A percentile compares a stretch with the other conserved stretches of the same genome.
phyloP scores from a whole-genome alignment of 805 yeast genomes.

The Myxozyma lipomycoides region DNA sequence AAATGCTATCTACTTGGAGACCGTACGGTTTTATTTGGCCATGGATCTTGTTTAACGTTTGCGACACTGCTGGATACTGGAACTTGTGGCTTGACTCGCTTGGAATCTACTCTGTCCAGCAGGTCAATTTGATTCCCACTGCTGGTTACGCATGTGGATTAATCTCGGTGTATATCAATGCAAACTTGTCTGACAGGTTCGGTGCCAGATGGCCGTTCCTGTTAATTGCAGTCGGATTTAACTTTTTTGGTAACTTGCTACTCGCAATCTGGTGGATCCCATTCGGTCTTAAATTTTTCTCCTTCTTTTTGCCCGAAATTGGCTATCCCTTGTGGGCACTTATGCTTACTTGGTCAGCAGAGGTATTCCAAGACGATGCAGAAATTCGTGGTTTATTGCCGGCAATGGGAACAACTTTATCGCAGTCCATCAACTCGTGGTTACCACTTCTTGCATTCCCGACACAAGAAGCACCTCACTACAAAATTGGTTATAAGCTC shows the following conservation, averaged over 20 bases:
- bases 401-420: conserved; percentile 36
- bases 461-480: conserved; percentile 34
- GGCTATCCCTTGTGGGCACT: conserved; percentile 23
- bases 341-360: conserved; percentile 32
- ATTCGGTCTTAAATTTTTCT: conserved; percentile 35
- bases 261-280: conserved; percentile 44
- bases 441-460: conserved; percentile 44
- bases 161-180: conserved; percentile 31
- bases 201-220: conserved; percentile 34
- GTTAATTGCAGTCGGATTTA: conserved; percentile 2
- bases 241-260: conserved; percentile 32
- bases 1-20: conserved; percentile 10
- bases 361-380: conserved; percentile 32
- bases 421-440: conserved; percentile 38
- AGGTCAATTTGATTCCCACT: conserved; percentile 37
- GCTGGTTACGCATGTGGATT: conserved; percentile 37
- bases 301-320: conserved; percentile 14
- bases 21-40: conserved; percentile 16
- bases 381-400: conserved; percentile 32
- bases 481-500: conserved; percentile 29
- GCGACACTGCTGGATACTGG: conserved; percentile 29
- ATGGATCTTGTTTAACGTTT: conserved; percentile 8
- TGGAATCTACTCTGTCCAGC: conserved; percentile 30
- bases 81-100: conserved; percentile 36
- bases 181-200: conserved; percentile 35